phyloP scores from a whole-genome alignment of 2,329 filamentous ascomycete genomes.

The Cordyceps pruinosa region DNA sequence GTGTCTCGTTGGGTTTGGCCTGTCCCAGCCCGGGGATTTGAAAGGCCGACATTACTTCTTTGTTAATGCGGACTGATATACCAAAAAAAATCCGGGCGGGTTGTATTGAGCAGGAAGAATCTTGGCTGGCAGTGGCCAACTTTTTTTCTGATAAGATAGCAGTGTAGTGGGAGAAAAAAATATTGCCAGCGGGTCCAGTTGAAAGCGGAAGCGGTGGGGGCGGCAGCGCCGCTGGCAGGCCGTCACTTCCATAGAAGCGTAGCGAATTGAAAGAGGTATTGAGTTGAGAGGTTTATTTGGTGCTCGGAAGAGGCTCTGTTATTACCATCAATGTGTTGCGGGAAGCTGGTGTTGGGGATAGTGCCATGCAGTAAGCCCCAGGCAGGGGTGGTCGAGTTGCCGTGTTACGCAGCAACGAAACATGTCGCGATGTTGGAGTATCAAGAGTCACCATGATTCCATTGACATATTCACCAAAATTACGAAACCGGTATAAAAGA shows the following conservation, averaged over 20 bases:
- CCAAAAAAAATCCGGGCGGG: not conserved
- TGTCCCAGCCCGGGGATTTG: conserved; percentile 38
- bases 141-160: conserved; percentile 12
- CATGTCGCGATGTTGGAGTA: too few relatives aligned
- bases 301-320: too few relatives aligned
- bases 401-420: too few relatives aligned
- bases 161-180: conserved; percentile 9
- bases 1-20: conserved; percentile 35
- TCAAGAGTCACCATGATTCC: too few relatives aligned
- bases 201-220: conserved; percentile 8
- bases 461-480: too few relatives aligned
- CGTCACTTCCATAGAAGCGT: not conserved
- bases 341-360: too few relatives aligned
- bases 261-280: not conserved
- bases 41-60: conserved; percentile 32
- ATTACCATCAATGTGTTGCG: too few relatives aligned
- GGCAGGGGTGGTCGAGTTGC: too few relatives aligned
- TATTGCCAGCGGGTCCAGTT: not conserved
- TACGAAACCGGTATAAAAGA: too few relatives aligned
- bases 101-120: not conserved
- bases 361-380: too few relatives aligned
- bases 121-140: not conserved
- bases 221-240: not conserved
- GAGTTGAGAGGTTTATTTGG: not conserved
- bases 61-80: not conserved